These are phyloP conservation scores for Herpetospermum pedunculosum DNA, from an alignment of 306 rosid species.

Conservation along the genomic window DNA sequence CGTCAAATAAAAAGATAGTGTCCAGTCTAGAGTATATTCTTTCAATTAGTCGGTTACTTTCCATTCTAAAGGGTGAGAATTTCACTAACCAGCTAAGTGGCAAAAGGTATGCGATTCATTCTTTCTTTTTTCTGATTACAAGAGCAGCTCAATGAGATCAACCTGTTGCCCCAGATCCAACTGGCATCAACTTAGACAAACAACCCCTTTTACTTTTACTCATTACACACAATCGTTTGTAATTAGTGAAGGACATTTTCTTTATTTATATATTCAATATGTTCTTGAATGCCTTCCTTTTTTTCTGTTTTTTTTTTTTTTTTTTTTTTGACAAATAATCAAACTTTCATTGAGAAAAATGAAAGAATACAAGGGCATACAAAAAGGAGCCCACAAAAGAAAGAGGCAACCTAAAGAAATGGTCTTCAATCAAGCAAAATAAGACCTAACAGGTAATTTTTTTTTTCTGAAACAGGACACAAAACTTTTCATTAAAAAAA, in stretches of 20 bases:
- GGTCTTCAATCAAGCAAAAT: no score
- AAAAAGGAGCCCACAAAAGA: no score
- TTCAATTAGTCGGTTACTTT: background rate
- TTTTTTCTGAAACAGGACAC: no score
- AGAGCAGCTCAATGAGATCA: background rate
- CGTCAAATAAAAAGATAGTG: background rate
- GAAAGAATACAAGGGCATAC: no score
- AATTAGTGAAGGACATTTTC: background rate
- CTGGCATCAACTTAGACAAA: background rate
- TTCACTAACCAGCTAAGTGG: background rate
- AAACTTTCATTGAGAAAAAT: no score
- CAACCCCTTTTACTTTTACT: background rate
- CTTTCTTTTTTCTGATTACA: background rate
- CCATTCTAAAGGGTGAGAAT: background rate
- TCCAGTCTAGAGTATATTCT: background rate
- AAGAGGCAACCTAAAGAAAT: no score
- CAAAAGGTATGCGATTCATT: background rate
- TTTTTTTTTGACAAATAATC: no score
- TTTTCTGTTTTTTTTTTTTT: no score
- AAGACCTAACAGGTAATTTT: no score
- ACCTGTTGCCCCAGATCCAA: background rate
- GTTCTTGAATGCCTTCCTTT: background rate
- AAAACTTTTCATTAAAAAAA: no score
- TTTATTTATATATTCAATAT: background rate
- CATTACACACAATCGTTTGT: background rate